phyloP scores from a whole-genome alignment of 306 rosid genomes.

The Purshia tridentata region DNA sequence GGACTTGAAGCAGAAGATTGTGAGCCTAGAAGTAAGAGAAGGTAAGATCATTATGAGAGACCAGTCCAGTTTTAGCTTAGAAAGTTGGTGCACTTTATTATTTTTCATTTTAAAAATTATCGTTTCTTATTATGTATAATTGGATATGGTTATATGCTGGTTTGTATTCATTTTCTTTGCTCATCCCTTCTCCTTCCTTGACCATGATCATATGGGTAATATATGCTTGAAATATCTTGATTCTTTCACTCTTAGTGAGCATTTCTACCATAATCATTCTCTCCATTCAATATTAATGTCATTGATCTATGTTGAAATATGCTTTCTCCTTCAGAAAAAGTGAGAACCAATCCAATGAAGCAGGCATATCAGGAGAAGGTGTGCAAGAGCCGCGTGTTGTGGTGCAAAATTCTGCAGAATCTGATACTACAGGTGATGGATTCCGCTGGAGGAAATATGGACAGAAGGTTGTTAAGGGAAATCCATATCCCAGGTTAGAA shows the following conservation, averaged over 20 bases:
- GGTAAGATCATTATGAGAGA: conserved; percentile 35
- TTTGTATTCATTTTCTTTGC: conserved; percentile 6
- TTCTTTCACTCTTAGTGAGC: background rate
- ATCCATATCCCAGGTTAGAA: conserved; percentile 78
- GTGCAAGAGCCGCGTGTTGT: conserved; percentile 50
- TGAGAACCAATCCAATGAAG: conserved; percentile 58
- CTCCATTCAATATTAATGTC: conserved; percentile 4
- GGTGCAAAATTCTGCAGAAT: conserved; percentile 59
- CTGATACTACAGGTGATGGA: conserved; percentile 70
- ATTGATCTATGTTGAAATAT: conserved; percentile 17
- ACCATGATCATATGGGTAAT: background rate
- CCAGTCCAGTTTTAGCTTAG: background rate
- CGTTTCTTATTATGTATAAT: background rate
- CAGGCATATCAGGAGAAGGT: conserved; percentile 50
- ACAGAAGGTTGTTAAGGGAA: conserved; percentile 93
- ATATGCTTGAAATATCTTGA: background rate
- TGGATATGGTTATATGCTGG: background rate
- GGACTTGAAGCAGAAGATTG: conserved; percentile 53
- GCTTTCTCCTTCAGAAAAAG: conserved; percentile 52
- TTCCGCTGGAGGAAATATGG: conserved; percentile 99
- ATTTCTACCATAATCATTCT: background rate
- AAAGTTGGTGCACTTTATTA: background rate
- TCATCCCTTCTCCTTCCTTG: background rate
- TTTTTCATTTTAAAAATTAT: background rate
- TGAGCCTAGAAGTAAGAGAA: conserved; percentile 63